Base-by-base conservation (phyloP, 2,329 filamentous ascomycete genomes). In the Pseudogymnoascus sp. region DNA sequence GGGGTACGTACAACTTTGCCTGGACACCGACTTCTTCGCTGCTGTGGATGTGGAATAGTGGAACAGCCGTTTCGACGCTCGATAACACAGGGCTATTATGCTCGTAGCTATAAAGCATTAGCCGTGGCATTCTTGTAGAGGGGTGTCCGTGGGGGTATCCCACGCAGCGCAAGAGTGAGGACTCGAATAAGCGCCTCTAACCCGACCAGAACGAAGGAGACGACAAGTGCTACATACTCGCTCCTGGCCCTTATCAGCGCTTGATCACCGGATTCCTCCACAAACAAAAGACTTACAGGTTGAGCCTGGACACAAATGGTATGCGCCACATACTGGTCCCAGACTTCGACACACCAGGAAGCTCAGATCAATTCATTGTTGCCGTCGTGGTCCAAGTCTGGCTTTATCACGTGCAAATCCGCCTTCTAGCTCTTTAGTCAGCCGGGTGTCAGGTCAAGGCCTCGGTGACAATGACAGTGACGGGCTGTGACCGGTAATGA, bases 141-240 rank as follows among this genome's bases (percentile, higher is more conserved):
- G 42, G 7, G 47, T n/a, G 47, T 6, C 13, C 10, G 33, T 5
- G 10, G 36, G 28, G 21, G 21, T n/a, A 15, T 66, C 88, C 74
- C 78, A 93, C 89, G 95, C 44, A 99, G 83, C 36, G 91, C 90
- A 66, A 97, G 83, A 1, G 95, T 97, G 66, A 96, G 84, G 64
- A 96, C 80, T 70, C 93, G 87, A 70, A 96, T 88, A 65, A 96
- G 72, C 64, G 87, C 87, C 76, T 99, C 95, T 68, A 96, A 82
- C 57, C 86, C 82, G 64, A 97, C 87, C 38, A 99, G 83, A 62
- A 91, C 71, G 71, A 97, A 89, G 7, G 93, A 97, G 63, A 87
- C 86, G 57, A 95, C 77, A 47, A 99, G 84, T 40, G 93, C 91
- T 67, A 96, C 77, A 78, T 97, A 97, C 78, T 99, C 93, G 76